Evolutionary conservation across 2,329 filamentous ascomycete species (phyloP).

Genomic region (Ophiocordyceps sinensis): DNA sequence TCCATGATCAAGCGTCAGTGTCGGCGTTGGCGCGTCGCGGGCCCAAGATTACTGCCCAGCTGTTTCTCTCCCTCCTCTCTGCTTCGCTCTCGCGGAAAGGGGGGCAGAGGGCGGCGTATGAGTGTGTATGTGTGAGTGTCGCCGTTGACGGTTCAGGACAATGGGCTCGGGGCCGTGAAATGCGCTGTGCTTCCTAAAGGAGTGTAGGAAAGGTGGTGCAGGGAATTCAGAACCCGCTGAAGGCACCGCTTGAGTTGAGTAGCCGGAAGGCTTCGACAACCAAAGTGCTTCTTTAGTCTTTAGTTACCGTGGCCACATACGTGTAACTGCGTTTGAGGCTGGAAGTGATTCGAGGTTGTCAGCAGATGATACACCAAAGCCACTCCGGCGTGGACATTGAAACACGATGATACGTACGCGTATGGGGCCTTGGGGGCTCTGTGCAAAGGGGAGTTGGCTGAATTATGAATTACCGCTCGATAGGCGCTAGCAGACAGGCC

Average conservation of each 20-base stretch:
- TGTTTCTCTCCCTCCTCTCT: no score
- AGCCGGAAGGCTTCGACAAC: not conserved
- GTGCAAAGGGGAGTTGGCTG: not conserved
- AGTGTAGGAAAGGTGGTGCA: not conserved
- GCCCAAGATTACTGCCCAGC: no score
- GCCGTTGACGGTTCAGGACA: no score
- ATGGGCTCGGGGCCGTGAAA: no score
- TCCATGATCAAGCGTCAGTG: constrained; percentile 8
- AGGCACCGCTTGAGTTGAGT: constrained; percentile 6
- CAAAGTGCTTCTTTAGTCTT: not conserved
- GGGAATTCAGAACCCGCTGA: constrained; percentile 41
- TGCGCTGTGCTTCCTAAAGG: not conserved
- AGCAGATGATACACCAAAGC: not conserved
- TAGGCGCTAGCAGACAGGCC: not conserved
- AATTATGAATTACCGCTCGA: not conserved
- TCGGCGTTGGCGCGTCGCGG: not conserved
- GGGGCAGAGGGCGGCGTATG: no score
- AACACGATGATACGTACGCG: not conserved
- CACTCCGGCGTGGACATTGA: not conserved
- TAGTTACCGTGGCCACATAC: no score
- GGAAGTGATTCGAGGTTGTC: not conserved
- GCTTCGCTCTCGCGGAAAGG: no score
- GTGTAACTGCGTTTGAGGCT: not conserved
- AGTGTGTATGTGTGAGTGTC: no score
- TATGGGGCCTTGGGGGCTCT: not conserved